phyloP scores from a whole-genome alignment of 208 protist genomes.

The Phytomonas sp. region DNA sequence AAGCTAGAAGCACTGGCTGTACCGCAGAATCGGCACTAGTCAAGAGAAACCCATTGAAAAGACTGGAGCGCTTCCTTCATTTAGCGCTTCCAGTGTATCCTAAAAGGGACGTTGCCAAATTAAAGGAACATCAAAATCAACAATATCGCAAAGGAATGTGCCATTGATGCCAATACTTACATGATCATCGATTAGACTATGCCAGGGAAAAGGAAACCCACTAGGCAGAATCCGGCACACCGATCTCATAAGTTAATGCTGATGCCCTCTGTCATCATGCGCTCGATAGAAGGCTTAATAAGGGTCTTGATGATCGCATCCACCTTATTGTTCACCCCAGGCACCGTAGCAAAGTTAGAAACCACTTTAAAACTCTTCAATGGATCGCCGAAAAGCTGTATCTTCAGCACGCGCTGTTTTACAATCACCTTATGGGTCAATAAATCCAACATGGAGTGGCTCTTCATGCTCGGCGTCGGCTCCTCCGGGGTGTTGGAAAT shows the following conservation, averaged over 20 bases:
- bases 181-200: not conserved
- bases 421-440: conserved; percentile 37
- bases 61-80: not conserved
- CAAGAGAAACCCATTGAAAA: not conserved
- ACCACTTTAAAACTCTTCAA: conserved; percentile 70
- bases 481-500: not conserved
- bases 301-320: conserved; percentile 64
- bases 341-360: conserved; percentile 75
- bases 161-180: not conserved
- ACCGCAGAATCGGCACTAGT: not conserved
- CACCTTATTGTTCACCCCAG: conserved; percentile 63
- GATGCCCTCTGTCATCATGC: conserved; percentile 76
- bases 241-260: conserved; percentile 7
- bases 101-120: not conserved
- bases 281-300: conserved; percentile 72
- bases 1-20: not conserved
- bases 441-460: conserved; percentile 24
- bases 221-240: not conserved
- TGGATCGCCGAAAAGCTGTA: conserved; percentile 82
- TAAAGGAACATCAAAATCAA: not conserved
- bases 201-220: not conserved
- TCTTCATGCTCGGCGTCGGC: not conserved
- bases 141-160: not conserved
- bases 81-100: not conserved
- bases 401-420: conserved; percentile 39